phyloP scores from a whole-genome alignment of 192 early-diverging fungal genomes.

The Coemansia sp. region DNA sequence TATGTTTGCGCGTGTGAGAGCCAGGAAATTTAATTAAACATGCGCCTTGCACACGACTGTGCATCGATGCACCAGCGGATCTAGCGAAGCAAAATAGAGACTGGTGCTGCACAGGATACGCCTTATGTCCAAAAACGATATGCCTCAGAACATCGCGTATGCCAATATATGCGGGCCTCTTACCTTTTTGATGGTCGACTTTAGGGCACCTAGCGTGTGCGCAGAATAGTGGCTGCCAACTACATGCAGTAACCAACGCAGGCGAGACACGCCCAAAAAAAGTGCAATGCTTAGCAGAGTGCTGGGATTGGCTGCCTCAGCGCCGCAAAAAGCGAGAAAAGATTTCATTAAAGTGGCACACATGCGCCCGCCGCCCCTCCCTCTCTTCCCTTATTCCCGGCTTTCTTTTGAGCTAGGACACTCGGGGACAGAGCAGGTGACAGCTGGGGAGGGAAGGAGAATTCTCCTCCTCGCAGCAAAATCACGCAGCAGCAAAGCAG shows the following conservation, averaged over 20 bases:
- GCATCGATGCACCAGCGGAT: slow-evolving; percentile 1
- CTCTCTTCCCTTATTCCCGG: neutral
- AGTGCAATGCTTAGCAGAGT: slow-evolving; percentile 1
- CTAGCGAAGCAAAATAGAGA: neutral
- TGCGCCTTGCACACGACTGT: slow-evolving; percentile 6
- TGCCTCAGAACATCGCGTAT: neutral
- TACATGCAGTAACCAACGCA: slow-evolving; percentile 23
- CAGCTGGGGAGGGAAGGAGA: neutral
- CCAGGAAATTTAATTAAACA: slow-evolving; percentile 6
- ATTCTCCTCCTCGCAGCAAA: neutral
- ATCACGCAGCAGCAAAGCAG: slow-evolving; percentile 2
- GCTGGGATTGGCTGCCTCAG: neutral
- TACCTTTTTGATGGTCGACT: slow-evolving; percentile 76
- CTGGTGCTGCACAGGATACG: slow-evolving; percentile 5
- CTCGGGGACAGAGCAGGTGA: slow-evolving; percentile 5
- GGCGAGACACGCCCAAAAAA: neutral
- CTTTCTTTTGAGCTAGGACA: neutral
- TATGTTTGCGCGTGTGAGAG: neutral
- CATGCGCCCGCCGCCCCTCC: slow-evolving; percentile 2
- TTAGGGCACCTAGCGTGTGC: slow-evolving; percentile 72
- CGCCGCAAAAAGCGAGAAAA: neutral
- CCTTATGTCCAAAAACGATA: neutral
- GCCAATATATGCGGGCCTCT: slow-evolving; percentile 6
- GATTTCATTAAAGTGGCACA: neutral
- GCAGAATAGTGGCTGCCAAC: slow-evolving; percentile 74